Conservation (phyloP, 768 basidiomycete genomes). For the Naganishia randhawae region DNA sequence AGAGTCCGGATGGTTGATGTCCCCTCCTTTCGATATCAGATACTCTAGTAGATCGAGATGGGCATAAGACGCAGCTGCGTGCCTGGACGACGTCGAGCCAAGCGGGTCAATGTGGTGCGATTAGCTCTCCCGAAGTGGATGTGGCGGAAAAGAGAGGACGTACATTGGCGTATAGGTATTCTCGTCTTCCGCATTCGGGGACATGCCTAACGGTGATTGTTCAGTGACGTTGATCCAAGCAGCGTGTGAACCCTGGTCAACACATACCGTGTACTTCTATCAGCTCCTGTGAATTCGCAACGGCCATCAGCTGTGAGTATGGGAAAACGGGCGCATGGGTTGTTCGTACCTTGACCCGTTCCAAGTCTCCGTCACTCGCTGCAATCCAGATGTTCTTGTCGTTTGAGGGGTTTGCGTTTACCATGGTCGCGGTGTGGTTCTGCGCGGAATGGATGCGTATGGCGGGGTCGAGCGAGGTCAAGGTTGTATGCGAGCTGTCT, state of each 20-base stretch:
- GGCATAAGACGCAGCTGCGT: conserved; percentile 89
- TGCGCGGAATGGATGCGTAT: too few species aligned
- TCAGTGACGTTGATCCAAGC: not conserved
- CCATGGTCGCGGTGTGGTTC: not conserved
- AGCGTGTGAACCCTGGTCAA: not conserved
- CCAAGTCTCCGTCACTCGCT: conserved; percentile 80
- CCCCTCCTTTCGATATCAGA: conserved; percentile 75
- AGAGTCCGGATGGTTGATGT: conserved; percentile 77
- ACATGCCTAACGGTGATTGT: conserved; percentile 6
- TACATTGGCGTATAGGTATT: conserved; percentile 50
- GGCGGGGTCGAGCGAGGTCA: too few species aligned
- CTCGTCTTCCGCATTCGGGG: conserved; percentile 43
- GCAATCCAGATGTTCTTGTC: conserved; percentile 82
- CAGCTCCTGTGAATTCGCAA: conserved; percentile 32
- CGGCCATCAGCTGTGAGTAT: not conserved
- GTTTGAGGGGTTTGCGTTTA: conserved; percentile 9
- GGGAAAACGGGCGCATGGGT: not conserved
- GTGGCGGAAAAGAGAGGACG: conserved; percentile 17
- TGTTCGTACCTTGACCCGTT: conserved; percentile 63
- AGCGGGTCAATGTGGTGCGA: not conserved
- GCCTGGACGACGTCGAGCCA: conserved; percentile 56
- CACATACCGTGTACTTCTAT: conserved; percentile 39
- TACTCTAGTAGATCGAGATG: conserved; percentile 72
- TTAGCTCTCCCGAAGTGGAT: not conserved
- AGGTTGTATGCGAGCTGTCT: not conserved